Base-by-base conservation (phyloP, 192 early-diverging fungal species). In the Linnemannia exigua region DNA sequence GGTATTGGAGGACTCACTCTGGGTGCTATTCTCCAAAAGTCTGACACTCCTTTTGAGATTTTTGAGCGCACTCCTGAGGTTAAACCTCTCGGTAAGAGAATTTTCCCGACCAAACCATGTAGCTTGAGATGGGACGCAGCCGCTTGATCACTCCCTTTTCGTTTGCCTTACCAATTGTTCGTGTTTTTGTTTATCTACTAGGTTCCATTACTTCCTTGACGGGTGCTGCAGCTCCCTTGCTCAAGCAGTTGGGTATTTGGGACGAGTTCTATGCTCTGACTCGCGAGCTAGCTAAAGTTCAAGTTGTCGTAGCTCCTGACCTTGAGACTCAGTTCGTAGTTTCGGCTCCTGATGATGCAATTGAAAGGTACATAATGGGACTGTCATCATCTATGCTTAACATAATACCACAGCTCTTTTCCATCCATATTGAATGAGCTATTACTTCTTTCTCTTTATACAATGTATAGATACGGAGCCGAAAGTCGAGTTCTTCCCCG, bases 1-100 rank as follows among this genome's bases (percentile, higher is more conserved):
- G 80, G 80, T 12, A 72, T 82, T 46, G 81, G 75, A 22, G 81
- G 81, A 12, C 35, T 82, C 17, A 52, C 51, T 6, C 52, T 82
- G 36, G 81, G 54, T 4, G 58, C 61, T 11, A 38, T 82, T 14
- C 41, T 82, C 8, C 70, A 82, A 17, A 70, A 50, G 31, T 70
- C 81, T 5, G 81, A 70, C 7, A 82, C 77, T 28, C 41, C 44
- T 1, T 82, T 52, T 47, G 52, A 76, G 14, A 48, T 82, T 46
- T 82, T 72, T 51, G 81, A 82, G 36, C 74, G 81, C 3, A 75
- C 81, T 19, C 8, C 51, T 5, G 58, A 77, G 46, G 61, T 82
- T 17, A 52, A 46, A 0, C 81, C 81, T 28, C 70, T 82, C 1
- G 81, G 76, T 77, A 77, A 3, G 58, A 7, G 33, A 5, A 36